Evolutionary conservation across 768 basidiomycete species (phyloP), one percentile per base, ranked within the genome.

Genomic region (Pulveroboletus sp.): DNA sequence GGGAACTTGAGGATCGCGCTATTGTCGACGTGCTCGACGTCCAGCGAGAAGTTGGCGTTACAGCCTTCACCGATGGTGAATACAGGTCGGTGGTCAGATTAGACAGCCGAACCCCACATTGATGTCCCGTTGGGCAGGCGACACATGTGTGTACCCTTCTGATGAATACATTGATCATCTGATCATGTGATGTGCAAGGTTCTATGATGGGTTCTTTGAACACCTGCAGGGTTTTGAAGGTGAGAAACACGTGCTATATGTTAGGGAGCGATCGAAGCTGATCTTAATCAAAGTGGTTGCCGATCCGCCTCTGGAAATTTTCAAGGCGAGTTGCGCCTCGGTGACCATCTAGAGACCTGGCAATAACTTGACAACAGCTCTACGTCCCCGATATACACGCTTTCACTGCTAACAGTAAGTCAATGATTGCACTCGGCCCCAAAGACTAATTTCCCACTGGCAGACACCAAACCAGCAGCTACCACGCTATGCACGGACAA

Each of bases 401-500:
- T 11, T 64, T 64, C 45, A 31, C 41, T 12, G 32, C 49, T 32
- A 58, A 53, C 6, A 49, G 63, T 65, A 43, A 11, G 58, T 47
- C 8, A 2, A 31, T 23, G 12, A 2, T n/a, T 12, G 13, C 17
- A 22, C 34, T 14, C 1, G 31, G 22, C 17, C 11, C 1, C 19
- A 0, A 26, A 43, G 27, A 5, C 3, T 22, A 2, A 29, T 31
- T 29, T 49, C 24, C n/a, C n/a, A n/a, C n/a, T n/a, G n/a, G n/a
- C 29, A 65, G 63, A 63, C 13, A 51, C 42, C 27, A 60, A 53
- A 31, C 63, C 61, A 23, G 63, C 49, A 3, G 1, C 44, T 10
- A 65, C 63, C 35, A 56, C 50, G 14, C 12, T 65, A 3, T 65
- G 62, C 35, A 64, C 85, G 76, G 74, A 79, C 17, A 86, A 85